Conservation (phyloP, 1,139 yeast species). For the Hansenula sp. region DNA sequence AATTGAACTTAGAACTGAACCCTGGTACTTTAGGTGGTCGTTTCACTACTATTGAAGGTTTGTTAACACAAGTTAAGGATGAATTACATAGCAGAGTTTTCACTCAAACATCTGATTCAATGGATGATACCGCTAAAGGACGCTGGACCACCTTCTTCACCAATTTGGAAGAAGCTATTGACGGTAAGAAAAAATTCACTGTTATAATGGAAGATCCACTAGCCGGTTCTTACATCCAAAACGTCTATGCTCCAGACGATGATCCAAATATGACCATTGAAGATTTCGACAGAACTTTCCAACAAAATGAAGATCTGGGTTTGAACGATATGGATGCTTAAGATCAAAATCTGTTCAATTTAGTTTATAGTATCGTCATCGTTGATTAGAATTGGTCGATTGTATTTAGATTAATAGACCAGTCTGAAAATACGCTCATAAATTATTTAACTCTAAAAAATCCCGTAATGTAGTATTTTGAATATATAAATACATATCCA, state of each 20-base stretch:
- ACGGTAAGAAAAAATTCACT: constrained; percentile 81
- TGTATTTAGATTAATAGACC: too few species aligned
- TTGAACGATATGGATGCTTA: constrained; percentile 69
- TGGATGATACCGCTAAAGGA: constrained; percentile 70
- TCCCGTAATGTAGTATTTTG: background rate
- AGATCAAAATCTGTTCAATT: too few species aligned
- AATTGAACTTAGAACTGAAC: constrained; percentile 82
- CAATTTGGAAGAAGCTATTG: constrained; percentile 73
- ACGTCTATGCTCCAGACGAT: constrained; percentile 95
- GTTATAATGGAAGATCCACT: constrained; percentile 89
- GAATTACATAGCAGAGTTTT: constrained; percentile 86
- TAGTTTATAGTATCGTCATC: too few species aligned
- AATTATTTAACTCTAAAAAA: background rate
- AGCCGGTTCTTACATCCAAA: constrained; percentile 93
- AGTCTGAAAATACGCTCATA: background rate
- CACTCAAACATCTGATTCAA: constrained; percentile 84
- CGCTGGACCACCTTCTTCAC: constrained; percentile 84
- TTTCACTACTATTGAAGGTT: constrained; percentile 95
- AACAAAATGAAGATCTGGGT: constrained; percentile 91
- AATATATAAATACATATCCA: background rate
- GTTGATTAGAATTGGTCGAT: too few species aligned
- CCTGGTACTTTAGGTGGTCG: constrained; percentile 98
- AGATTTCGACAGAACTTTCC: constrained; percentile 82
- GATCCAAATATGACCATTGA: constrained; percentile 95
- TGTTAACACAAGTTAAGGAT: constrained; percentile 81